Evolutionary conservation across 306 rosid species (phyloP), one percentile per base, ranked within the genome.

Genomic region (Quercus alba): DNA sequence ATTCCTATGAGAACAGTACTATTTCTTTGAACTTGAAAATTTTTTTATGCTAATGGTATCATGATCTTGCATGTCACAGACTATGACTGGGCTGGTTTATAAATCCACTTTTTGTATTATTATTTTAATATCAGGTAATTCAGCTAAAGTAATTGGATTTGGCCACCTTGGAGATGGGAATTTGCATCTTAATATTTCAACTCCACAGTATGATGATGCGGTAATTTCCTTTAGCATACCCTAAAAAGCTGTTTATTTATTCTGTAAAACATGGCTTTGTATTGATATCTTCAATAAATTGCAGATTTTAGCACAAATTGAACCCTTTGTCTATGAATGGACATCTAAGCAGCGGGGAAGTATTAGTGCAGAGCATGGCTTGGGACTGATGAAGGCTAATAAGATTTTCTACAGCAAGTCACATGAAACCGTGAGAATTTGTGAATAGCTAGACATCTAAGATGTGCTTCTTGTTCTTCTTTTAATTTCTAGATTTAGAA

Each of bases 101-200:
- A 30, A 17, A 38, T 30, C 23, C 46, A 17, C 12, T 64, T 64
- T 64, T n/a, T 64, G 2, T 31, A 17, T 26, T 46, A 14, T 26
- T 30, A 30, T 67, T 57, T 68, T 77, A 63, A 52, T 18, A 80
- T 55, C 74, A 94, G 99, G 97, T 67, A 80, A 82, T 80, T 81
- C 87, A 13, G 94, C 91, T 72, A 91, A 85, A 44, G 97, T 91
- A 28, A 73, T 89, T 63, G 97, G 93, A 81, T 94, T 80, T 80
- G 99, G 99, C 51, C 99, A 94, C 85, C 99, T 93, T 64, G 99
- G 97, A 78, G 99, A 94, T 83, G 85, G 93, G 59, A 94, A 94
- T 86, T 85, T 94, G 91, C 99, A 94, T 84, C 94, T 94, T 74
- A 94, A 94, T 74, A 75, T 94, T 82, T 93, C 97, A 49, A 80